phyloP scores from a whole-genome alignment of 2,329 filamentous ascomycete species.

The Xylaria hypoxylon region DNA sequence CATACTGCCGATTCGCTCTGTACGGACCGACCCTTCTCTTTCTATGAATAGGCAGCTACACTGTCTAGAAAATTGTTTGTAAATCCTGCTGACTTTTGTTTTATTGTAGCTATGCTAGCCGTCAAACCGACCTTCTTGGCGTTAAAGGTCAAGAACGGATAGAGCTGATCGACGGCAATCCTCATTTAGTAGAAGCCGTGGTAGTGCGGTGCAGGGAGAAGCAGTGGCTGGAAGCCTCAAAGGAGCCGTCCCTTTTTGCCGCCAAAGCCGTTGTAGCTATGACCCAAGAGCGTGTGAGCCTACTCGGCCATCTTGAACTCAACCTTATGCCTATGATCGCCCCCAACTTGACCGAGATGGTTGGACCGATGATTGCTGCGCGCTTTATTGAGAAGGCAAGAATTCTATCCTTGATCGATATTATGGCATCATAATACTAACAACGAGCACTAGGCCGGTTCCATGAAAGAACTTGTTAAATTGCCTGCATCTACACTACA shows the following conservation, averaged over 20 bases:
- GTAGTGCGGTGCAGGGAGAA: not conserved
- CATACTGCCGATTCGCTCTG: constrained; percentile 1
- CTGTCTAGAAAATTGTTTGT: not conserved
- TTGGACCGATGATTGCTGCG: not conserved
- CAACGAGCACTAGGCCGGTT: not conserved
- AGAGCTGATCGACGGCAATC: not conserved
- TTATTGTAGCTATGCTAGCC: not conserved
- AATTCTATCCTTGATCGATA: not conserved
- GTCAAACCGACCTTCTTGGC: not conserved
- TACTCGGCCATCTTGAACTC: not conserved
- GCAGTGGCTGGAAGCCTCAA: not conserved
- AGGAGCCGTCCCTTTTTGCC: not conserved
- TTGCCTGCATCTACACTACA: not conserved
- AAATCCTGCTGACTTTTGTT: not conserved
- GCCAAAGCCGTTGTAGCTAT: not conserved
- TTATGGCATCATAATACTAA: not conserved
- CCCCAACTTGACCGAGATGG: not conserved
- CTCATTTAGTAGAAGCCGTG: too few species aligned
- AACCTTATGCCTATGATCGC: not conserved
- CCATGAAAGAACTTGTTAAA: not conserved
- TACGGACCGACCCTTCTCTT: not conserved
- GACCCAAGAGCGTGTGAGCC: not conserved
- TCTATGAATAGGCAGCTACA: not conserved
- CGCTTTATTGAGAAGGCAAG: constrained; percentile 5
- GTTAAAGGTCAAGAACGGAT: not conserved